Evolutionary conservation across 1,284 basidiomycete genomes (phyloP), one percentile per base, ranked within the genome.

Genomic region (Retiboletus flavoniger): DNA sequence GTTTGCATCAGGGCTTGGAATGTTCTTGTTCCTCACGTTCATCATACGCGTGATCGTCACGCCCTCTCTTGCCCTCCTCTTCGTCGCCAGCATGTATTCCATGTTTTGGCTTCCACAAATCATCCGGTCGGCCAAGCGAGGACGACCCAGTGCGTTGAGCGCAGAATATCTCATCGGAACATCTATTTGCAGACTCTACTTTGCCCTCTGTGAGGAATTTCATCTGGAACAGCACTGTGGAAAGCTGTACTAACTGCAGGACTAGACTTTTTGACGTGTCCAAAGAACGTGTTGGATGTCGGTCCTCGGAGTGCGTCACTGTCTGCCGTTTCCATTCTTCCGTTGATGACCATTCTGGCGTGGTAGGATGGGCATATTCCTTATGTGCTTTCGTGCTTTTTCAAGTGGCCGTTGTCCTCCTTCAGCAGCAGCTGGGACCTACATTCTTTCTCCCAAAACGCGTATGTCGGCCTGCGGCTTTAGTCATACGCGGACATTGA

Each of bases 101-200:
- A 81, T 81, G 59, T 80, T 89, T 60, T 96, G 93, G 93, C 61
- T 88, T 2, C 87, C 90, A 6, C 93, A 95, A 72, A 93, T 95
- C 50, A 77, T 87, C 57, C 79, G 93, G 26, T 91, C 93, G 38
- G 82, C 81, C 7, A 78, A 80, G 24, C 79, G 88, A 19, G 89
- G 88, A 6, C 79, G 89, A 50, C 79, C 79, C 7, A 87, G 87
- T 63, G 89, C 87, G 0, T 69, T 95, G 43, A 74, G 79, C 7
- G 76, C 75, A 44, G 82, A 85, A 59, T 94, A 93, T 63, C 70
- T 95, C n/a, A 53, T 95, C 16, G 92, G 91, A 9, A 90, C 85
- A 2, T 89, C 87, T 0, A 53, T 84, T 0, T 87, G 85, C 51
- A 76, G 93, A 49, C 71, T 93, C 32, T 87, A 82, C 50, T 78